Percentiles rank a stretch among this genome's conserved stretches.
Conservation (phyloP, 495 filamentous ascomycete species). For the Aspergillus bridgeri region DNA sequence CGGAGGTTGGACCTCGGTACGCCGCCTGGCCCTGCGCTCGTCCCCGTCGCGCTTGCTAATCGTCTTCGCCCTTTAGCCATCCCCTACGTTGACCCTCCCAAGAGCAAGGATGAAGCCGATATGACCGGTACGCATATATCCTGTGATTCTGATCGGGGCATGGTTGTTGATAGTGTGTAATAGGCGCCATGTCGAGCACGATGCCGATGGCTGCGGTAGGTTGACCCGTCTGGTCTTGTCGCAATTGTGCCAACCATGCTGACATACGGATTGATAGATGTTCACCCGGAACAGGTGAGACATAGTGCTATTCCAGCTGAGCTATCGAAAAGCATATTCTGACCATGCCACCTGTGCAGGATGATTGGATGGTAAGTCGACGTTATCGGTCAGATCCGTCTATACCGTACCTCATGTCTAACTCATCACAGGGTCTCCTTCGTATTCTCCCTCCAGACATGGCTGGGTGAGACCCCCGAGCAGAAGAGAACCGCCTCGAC, state of each 20-base stretch:
- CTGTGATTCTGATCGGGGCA: neutral
- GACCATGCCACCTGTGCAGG: constrained; percentile 28
- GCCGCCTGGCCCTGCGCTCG: constrained; percentile 19
- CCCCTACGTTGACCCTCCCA: constrained; percentile 58
- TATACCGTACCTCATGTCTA: constrained; percentile 1
- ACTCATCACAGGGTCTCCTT: constrained; percentile 85
- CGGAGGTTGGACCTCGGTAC: constrained; percentile 78
- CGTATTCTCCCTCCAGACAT: constrained; percentile 77
- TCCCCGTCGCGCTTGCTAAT: neutral
- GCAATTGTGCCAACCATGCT: constrained; percentile 14
- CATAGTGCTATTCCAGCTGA: neutral
- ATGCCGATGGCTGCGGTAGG: constrained; percentile 86
- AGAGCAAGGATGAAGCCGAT: constrained; percentile 52
- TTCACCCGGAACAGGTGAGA: constrained; percentile 84
- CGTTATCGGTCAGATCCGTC: neutral
- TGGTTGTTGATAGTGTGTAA: constrained; percentile 27
- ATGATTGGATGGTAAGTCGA: constrained; percentile 75
- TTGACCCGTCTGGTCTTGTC: constrained; percentile 13
- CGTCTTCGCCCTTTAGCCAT: constrained; percentile 47
- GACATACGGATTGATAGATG: constrained; percentile 57
- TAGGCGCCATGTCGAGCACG: constrained; percentile 73
- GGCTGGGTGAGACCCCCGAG: constrained; percentile 81
- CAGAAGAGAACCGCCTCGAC: constrained; percentile 62
- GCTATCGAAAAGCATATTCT: neutral
- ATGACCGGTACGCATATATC: constrained; percentile 47